Conservation (phyloP, 129 eudicot species). For the Pseudognaphalium luteoalbum region DNA sequence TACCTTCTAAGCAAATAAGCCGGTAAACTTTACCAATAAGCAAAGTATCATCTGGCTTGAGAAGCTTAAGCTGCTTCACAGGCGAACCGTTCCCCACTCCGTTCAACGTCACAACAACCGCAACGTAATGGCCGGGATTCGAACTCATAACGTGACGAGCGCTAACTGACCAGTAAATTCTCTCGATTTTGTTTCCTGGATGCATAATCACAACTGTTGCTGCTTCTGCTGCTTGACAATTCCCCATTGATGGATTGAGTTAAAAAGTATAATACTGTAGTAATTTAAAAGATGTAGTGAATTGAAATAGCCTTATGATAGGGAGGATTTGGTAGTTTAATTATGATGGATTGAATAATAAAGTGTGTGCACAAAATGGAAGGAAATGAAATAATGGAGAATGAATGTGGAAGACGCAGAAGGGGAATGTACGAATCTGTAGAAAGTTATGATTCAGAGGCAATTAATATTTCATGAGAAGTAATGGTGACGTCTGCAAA, state of each 20-base stretch:
- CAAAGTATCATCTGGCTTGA: constrained; percentile 66
- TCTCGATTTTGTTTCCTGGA: constrained; percentile 53
- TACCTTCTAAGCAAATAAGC: constrained; percentile 72
- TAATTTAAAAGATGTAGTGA: too few relatives aligned
- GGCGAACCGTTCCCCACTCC: constrained; percentile 37
- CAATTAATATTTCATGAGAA: neutral
- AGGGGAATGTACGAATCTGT: neutral
- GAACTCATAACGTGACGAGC: constrained; percentile 64
- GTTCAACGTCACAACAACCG: constrained; percentile 35
- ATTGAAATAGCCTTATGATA: too few relatives aligned
- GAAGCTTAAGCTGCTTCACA: constrained; percentile 60
- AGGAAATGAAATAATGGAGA: neutral
- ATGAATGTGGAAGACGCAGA: neutral
- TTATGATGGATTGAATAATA: too few relatives aligned
- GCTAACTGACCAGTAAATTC: constrained; percentile 53
- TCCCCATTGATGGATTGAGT: neutral
- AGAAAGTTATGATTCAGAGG: too few relatives aligned
- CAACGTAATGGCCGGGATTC: constrained; percentile 73
- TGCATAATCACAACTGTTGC: constrained; percentile 69
- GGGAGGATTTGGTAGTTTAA: too few relatives aligned
- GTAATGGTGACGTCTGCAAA: neutral
- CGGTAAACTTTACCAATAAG: constrained; percentile 68
- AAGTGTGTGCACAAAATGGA: neutral
- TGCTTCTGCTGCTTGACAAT: constrained; percentile 40
- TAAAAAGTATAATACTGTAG: neutral